Base-by-base conservation (phyloP, 1,284 basidiomycete species). In the Apiotrichum veenhuisii region DNA sequence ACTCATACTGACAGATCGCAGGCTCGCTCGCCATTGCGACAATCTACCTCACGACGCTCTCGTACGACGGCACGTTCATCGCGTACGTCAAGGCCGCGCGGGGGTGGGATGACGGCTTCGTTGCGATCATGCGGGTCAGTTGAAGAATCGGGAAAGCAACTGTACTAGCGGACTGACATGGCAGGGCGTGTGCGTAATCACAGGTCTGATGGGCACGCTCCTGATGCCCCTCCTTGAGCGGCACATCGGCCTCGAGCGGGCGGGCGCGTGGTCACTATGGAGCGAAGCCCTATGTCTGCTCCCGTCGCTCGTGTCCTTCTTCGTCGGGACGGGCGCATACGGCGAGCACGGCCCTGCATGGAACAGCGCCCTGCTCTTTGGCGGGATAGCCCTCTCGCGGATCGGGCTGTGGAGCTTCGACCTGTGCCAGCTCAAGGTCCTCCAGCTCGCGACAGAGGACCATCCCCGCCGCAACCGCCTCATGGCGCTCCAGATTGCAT, bases 321-420 rank as follows among this genome's bases (percentile, higher is more conserved):
- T 71, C 54, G 53, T 59, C 54, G 68, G 66, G 4, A 61, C 64
- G 0, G 66, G 66, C 11, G 38, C 41, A 37, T 72, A 72, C 51
- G 70, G 70, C 40, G 58, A 64, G 49, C 65, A 72, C 34, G 70
- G 70, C 1, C 58, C 67, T 1, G 51, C 57, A 18, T 70, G 67
- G 70, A 72, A 72, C 56, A 61, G 57, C 12, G 37, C 61, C 5
- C 43, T 72, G 18, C 58, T 73, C 9, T 71, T 73, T 38, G 69
- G 67, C 11, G 71, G 70, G 12, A 70, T 75, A 34, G 69, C 73
- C 9, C 56, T 73, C 3, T 71, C 68, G 9, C 65, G 75, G 18
- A 66, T 76, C 41, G 74, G 75, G 27, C 66, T 82, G 12, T 82
- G 79, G 79, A 70, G 73, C 0, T 81, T 81, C 54, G 81, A 82